These are phyloP conservation scores for Davidsoniella virescens DNA, from an alignment of 2,329 filamentous ascomycete species.

Conservation along the genomic window DNA sequence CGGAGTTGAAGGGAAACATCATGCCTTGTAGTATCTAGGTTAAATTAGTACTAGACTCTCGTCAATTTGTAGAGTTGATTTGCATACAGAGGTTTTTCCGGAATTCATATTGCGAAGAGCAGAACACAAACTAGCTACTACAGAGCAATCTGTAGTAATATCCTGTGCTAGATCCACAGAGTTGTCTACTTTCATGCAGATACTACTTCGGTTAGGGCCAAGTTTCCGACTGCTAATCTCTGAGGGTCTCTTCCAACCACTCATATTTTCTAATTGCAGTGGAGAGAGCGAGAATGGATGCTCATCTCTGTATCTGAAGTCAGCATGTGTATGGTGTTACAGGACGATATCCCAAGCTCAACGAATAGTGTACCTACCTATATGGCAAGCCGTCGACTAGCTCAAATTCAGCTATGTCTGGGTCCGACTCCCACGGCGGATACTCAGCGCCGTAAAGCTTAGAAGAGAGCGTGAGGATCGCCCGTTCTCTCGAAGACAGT, in stretches of 20 bases:
- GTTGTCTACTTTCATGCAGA: constrained; percentile 45
- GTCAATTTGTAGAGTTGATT: not conserved
- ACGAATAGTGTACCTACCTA: constrained; percentile 33
- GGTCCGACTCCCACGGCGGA: constrained; percentile 62
- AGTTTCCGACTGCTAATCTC: constrained; percentile 25
- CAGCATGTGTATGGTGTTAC: not conserved
- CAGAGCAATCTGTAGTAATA: constrained; percentile 88
- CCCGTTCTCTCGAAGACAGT: constrained; percentile 54
- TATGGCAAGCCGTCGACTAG: constrained; percentile 36
- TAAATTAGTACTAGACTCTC: not conserved
- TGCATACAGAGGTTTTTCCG: constrained; percentile 48
- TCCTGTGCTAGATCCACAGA: constrained; percentile 83
- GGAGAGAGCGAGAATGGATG: constrained; percentile 56
- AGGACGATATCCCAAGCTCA: constrained; percentile 7
- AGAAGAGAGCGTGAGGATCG: constrained; percentile 61
- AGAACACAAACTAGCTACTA: constrained; percentile 87
- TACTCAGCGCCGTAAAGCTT: constrained; percentile 71
- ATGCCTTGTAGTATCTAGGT: constrained; percentile 50
- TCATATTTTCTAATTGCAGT: constrained; percentile 59
- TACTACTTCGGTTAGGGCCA: constrained; percentile 19
- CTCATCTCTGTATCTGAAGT: constrained; percentile 39
- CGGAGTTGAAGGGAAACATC: constrained; percentile 58
- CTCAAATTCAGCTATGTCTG: constrained; percentile 45
- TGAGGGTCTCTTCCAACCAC: constrained; percentile 62
- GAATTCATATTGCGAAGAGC: constrained; percentile 53